phyloP scores from a whole-genome alignment of 192 early-diverging fungal species.

The Geranomyces michiganensis region DNA sequence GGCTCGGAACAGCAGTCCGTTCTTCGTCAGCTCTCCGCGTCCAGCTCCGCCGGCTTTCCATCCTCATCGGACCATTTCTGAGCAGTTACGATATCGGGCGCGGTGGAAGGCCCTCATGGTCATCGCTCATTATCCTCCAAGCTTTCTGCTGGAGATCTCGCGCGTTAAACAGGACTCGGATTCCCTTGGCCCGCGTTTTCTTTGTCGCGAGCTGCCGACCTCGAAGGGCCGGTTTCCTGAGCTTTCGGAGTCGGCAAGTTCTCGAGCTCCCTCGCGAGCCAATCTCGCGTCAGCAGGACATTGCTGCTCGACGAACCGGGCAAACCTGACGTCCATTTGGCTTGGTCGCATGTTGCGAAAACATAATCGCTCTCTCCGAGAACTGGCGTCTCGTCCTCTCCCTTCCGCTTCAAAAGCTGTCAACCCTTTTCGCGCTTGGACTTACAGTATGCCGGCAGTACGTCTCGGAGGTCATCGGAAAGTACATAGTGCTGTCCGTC shows the following conservation, averaged over 20 bases:
- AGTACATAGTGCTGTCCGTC: neutral
- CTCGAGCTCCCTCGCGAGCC: neutral
- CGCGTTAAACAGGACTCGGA: neutral
- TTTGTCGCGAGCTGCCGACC: slow-evolving; percentile 4
- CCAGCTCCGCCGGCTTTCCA: slow-evolving; percentile 7
- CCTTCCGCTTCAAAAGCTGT: slow-evolving; percentile 9
- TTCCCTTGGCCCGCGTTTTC: slow-evolving; percentile 5
- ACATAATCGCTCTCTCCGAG: neutral
- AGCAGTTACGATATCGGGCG: slow-evolving; percentile 1
- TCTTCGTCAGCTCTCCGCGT: slow-evolving; percentile 2
- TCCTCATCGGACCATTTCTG: slow-evolving; percentile 14
- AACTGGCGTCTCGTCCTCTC: slow-evolving; percentile 11
- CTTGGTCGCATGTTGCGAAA: neutral
- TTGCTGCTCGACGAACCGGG: neutral
- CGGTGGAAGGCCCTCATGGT: neutral
- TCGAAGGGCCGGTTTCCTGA: neutral
- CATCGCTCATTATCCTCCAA: slow-evolving; percentile 5
- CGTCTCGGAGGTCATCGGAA: neutral
- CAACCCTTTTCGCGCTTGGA: neutral
- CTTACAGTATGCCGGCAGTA: slow-evolving; percentile 1
- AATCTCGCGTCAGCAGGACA: slow-evolving; percentile 7
- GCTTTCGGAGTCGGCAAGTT: slow-evolving; percentile 5
- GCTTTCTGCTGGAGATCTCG: neutral
- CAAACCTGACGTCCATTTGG: slow-evolving; percentile 1
- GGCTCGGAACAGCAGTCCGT: slow-evolving; percentile 11